Base-by-base conservation (phyloP, 2,329 filamentous ascomycete species). In the Dothidotthia symphoricarpi region DNA sequence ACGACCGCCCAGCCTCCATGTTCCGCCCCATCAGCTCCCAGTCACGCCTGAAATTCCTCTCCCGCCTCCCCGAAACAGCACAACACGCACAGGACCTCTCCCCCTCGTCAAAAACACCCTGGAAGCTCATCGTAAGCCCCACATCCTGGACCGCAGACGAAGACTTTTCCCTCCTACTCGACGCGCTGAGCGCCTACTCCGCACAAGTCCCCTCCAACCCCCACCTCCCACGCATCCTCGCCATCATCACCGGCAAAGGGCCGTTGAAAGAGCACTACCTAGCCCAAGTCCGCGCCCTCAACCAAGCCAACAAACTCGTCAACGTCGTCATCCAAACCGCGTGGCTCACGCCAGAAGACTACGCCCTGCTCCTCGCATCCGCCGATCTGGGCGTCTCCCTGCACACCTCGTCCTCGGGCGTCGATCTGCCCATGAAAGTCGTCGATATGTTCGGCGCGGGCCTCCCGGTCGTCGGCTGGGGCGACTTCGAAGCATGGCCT, bases 371-470 rank as follows among this genome's bases (percentile, higher is more conserved):
- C 3, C 80, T 98, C 19, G 86, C 85, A 9, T 84, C 84, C 29
- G 89, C 93, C 3, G 91, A 96, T 56, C 73, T 98, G 0, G 93
- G 93, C 8, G 81, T 98, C 16, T 95, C 88, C 39, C 73, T 98
- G 16, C 93, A 98, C 70, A 95, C 82, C 49, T 96, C 89, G 11
- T 94, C 86, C 51, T 95, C 88, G 2, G 93, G 93, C 1, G 89
- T 98, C 0, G 93, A 98, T 67, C 73, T 98, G 14, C 93, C 93
- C 0, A 98, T 98, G 93, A 98, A 98, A 69, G 89, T 98, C 1
- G 90, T 98, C 11, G 93, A 98, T 64, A 96, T 98, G 90, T 97
- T 98, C 64, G 93, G 93, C 2, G 86, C 90, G 0, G 93, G 91
- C 0, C 72, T 98, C 17, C 93, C 93, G 0, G 93, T 98, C 0